A percentile compares a stretch with the other conserved stretches of the same genome.
Evolutionary conservation across 148 eudicot species (phyloP).

Genomic region (Gaultheria prostrata): DNA sequence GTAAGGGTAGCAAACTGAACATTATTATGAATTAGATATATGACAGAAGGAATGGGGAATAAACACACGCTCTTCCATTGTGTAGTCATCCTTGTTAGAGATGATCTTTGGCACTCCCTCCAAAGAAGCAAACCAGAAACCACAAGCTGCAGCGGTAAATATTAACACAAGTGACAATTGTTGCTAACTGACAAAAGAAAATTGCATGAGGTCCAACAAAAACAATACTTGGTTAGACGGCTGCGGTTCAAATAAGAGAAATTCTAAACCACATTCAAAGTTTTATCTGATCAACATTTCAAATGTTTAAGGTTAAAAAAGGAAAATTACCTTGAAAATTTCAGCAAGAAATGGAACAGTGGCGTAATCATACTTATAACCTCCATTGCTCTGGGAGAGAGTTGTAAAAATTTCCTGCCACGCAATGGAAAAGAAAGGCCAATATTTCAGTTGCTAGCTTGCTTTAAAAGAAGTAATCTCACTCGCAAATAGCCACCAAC

Average conservation of each 20-base stretch:
- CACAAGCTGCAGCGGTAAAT: conserved; percentile 37
- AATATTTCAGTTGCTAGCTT: conserved; percentile 4
- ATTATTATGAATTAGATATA: conserved; percentile 88
- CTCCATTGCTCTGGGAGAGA: conserved; percentile 57
- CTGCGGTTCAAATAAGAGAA: neutral
- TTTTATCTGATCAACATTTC: neutral
- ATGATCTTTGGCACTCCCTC: conserved; percentile 57
- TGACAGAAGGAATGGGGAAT: conserved; percentile 88
- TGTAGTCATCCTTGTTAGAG: conserved; percentile 83
- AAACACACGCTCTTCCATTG: conserved; percentile 84
- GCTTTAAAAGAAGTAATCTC: neutral
- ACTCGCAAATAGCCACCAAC: neutral
- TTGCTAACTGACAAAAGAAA: neutral
- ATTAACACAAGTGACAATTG: neutral
- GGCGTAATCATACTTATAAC: conserved; percentile 68
- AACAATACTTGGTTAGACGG: neutral
- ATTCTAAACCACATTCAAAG: neutral
- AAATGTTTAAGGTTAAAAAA: neutral
- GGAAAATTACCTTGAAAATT: conserved; percentile 50
- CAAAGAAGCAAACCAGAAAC: conserved; percentile 83
- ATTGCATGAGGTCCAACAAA: neutral
- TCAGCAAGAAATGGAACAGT: conserved; percentile 74
- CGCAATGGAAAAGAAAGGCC: conserved; percentile 3
- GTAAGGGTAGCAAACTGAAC: conserved; percentile 97
- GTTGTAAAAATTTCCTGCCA: conserved; percentile 63